These are phyloP conservation scores for Protomyces inundatus DNA, from an alignment of 1,139 yeast genomes.

Conservation along the genomic window DNA sequence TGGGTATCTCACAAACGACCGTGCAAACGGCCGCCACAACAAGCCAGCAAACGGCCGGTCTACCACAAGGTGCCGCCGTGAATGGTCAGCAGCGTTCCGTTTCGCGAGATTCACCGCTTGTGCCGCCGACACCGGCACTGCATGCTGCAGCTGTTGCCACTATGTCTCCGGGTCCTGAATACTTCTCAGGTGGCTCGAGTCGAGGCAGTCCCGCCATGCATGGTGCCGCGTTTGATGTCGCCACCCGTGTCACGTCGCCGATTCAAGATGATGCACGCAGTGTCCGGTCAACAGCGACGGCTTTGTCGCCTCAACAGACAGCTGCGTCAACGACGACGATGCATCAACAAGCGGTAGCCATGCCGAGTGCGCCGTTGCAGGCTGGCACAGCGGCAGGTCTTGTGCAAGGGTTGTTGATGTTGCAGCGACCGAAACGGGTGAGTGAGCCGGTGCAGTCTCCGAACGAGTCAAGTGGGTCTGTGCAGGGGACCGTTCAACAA, in stretches of 20 bases:
- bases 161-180: neutral
- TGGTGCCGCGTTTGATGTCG: neutral
- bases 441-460: neutral
- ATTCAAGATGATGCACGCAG: neutral
- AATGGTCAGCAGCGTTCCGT: no score
- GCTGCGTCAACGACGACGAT: no score
- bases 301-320: no score
- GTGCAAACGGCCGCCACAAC: constrained; percentile 1
- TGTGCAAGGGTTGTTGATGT: neutral
- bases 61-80: no score
- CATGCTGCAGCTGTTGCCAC: neutral
- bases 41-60: no score
- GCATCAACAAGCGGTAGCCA: neutral
- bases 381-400: neutral
- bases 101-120: neutral
- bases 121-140: neutral
- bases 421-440: neutral
- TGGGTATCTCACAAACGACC: constrained; percentile 23
- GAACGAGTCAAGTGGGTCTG: no score
- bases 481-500: no score
- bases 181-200: neutral
- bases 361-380: neutral
- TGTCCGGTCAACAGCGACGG: neutral
- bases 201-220: neutral
- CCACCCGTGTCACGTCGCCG: neutral